Conservation (phyloP, 768 basidiomycete genomes). For the Russula sp. region DNA sequence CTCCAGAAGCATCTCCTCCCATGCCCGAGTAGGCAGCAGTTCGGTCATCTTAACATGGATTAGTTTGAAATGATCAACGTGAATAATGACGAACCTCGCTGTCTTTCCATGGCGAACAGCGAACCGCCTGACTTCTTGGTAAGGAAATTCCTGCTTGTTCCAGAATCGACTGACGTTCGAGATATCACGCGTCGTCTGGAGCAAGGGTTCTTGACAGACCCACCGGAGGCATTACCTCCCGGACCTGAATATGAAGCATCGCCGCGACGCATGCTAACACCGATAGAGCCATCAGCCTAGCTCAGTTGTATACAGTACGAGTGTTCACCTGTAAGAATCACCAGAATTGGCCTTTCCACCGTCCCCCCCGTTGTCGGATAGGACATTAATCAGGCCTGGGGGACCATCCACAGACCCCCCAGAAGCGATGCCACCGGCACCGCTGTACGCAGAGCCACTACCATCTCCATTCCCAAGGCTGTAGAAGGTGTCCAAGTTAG, state of each 20-base stretch:
- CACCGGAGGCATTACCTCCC: constrained; percentile 14
- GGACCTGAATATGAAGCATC: constrained; percentile 9
- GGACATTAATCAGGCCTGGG: constrained; percentile 26
- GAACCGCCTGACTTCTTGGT: neutral
- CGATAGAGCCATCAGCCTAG: neutral
- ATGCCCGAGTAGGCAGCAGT: constrained; percentile 14
- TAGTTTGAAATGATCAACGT: neutral
- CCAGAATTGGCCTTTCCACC: constrained; percentile 10
- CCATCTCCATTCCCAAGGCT: neutral
- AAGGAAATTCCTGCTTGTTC: neutral
- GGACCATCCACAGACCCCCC: constrained; percentile 14
- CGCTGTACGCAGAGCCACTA: constrained; percentile 3
- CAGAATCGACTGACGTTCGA: neutral
- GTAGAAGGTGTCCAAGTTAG: neutral
- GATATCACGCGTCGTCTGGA: neutral
- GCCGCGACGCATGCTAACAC: neutral
- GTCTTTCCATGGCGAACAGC: neutral
- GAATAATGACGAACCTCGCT: neutral
- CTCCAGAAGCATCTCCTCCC: constrained; percentile 20
- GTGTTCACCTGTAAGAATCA: constrained; percentile 8
- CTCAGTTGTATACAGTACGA: neutral
- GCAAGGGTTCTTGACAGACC: constrained; percentile 5
- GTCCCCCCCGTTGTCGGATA: constrained; percentile 28
- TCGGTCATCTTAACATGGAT: neutral
- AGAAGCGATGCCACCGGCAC: constrained; percentile 14